Conservation (phyloP, 2,329 filamentous ascomycete species). For the Helotiales sp. region DNA sequence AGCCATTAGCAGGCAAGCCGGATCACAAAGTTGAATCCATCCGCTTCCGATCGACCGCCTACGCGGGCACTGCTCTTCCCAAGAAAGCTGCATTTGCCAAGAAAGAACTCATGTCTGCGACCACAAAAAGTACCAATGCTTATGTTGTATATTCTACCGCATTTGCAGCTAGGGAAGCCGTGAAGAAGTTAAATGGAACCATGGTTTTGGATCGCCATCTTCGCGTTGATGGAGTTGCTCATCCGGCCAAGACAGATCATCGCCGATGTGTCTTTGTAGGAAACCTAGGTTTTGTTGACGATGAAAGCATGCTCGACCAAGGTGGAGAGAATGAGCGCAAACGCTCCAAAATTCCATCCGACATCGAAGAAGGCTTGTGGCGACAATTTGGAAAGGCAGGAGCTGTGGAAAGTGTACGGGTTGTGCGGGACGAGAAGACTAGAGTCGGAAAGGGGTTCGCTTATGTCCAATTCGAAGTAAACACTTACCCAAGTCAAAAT, state of each 20-base stretch:
- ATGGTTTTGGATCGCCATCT: slow-evolving; percentile 85
- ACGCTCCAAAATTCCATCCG: slow-evolving; percentile 74
- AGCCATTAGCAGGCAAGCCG: slow-evolving; percentile 50
- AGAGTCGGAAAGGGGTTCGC: slow-evolving; percentile 96
- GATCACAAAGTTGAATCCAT: slow-evolving; percentile 84
- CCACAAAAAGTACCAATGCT: slow-evolving; percentile 91
- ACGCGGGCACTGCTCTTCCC: slow-evolving; percentile 75
- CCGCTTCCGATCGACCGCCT: slow-evolving; percentile 92
- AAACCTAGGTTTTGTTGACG: slow-evolving; percentile 94
- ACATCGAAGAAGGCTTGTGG: slow-evolving; percentile 94
- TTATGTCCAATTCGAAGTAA: slow-evolving; percentile 89
- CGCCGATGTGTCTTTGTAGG: slow-evolving; percentile 94
- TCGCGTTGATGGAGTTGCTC: slow-evolving; percentile 87
- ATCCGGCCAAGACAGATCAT: slow-evolving; percentile 82
- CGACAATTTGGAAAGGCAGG: slow-evolving; percentile 77
- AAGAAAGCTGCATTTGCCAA: slow-evolving; percentile 95
- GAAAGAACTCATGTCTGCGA: slow-evolving; percentile 87
- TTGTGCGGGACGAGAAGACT: slow-evolving; percentile 86
- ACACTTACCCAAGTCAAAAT: slow-evolving; percentile 27
- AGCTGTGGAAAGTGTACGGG: slow-evolving; percentile 89
- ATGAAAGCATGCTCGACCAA: slow-evolving; percentile 74
- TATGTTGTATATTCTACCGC: slow-evolving; percentile 87
- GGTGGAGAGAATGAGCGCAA: slow-evolving; percentile 73
- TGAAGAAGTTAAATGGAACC: slow-evolving; percentile 79
- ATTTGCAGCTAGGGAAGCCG: slow-evolving; percentile 76